Evolutionary conservation across 441 rosid species (phyloP).

Genomic region (Iberis amara): DNA sequence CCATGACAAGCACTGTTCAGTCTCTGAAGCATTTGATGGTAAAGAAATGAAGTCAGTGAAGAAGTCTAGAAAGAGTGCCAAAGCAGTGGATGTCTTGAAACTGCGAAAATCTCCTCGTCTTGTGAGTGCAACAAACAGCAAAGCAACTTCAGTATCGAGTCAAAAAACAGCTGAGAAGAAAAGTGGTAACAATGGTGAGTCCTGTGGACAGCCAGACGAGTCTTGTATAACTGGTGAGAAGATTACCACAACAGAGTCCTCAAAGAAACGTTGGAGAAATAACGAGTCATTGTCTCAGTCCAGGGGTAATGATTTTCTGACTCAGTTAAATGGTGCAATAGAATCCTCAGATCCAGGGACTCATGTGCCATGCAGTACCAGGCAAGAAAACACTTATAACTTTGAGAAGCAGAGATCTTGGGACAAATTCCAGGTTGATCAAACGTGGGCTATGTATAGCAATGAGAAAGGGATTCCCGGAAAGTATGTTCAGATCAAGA

Average conservation of each 20-base stretch:
- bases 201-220: slow-evolving; percentile 18
- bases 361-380: slow-evolving; percentile 13
- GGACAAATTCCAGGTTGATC: slow-evolving; percentile 35
- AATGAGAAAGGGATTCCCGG: slow-evolving; percentile 33
- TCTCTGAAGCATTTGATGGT: slow-evolving; percentile 24
- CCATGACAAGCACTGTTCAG: slow-evolving; percentile 24
- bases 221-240: slow-evolving; percentile 20
- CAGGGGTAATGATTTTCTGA: slow-evolving; percentile 20
- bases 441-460: slow-evolving; percentile 37
- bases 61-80: slow-evolving; percentile 22
- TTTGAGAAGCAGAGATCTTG: slow-evolving; percentile 32
- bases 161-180: slow-evolving; percentile 18
- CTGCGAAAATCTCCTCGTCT: slow-evolving; percentile 26
- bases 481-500: slow-evolving; percentile 38
- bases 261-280: slow-evolving; percentile 26
- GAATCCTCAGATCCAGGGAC: slow-evolving; percentile 11
- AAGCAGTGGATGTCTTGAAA: slow-evolving; percentile 16
- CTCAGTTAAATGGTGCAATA: slow-evolving; percentile 16
- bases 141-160: slow-evolving; percentile 13
- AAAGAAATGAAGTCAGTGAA: slow-evolving; percentile 6
- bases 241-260: slow-evolving; percentile 19
- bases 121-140: slow-evolving; percentile 12
- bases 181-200: slow-evolving; percentile 17
- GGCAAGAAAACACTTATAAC: slow-evolving; percentile 12
- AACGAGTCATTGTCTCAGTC: slow-evolving; percentile 25